phyloP scores from a whole-genome alignment of 179 eudicot genomes.

The Spergularia azorica region DNA sequence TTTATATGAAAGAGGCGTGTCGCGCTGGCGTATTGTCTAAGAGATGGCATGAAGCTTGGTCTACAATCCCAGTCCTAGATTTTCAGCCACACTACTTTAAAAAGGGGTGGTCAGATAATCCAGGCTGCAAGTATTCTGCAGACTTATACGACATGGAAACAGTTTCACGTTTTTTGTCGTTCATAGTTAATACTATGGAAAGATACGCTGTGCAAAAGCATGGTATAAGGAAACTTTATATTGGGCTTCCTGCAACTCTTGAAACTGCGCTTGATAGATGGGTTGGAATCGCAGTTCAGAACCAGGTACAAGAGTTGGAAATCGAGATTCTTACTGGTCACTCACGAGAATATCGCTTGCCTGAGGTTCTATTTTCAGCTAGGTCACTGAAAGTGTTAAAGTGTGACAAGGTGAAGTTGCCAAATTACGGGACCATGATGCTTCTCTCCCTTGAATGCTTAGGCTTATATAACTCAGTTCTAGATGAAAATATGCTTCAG shows the following conservation, averaged over 20 bases:
- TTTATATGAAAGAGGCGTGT: background rate
- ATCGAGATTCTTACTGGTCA: background rate
- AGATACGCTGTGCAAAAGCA: background rate
- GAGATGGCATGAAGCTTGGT: background rate
- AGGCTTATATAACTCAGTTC: background rate
- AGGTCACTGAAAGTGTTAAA: background rate
- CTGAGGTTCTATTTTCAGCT: slow-evolving; percentile 2
- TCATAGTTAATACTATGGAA: background rate
- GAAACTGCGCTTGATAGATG: background rate
- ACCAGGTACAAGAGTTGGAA: slow-evolving; percentile 6
- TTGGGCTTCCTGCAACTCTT: background rate
- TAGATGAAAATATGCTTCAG: slow-evolving; percentile 13
- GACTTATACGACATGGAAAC: too few relatives aligned
- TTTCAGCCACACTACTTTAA: background rate
- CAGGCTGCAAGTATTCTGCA: too few relatives aligned
- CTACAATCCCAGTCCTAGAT: background rate
- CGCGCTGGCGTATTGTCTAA: slow-evolving; percentile 6
- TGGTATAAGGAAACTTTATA: background rate
- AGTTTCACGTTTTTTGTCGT: too few relatives aligned
- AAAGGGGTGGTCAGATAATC: background rate
- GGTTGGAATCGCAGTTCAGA: background rate
- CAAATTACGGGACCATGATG: background rate
- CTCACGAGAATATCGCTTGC: background rate
- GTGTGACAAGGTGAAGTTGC: background rate
- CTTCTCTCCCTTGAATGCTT: slow-evolving; percentile 6